Percentiles rank a stretch among this genome's conserved stretches.
phyloP scores from a whole-genome alignment of 2,329 filamentous ascomycete genomes.

The Clonostachys rhizophaga region DNA sequence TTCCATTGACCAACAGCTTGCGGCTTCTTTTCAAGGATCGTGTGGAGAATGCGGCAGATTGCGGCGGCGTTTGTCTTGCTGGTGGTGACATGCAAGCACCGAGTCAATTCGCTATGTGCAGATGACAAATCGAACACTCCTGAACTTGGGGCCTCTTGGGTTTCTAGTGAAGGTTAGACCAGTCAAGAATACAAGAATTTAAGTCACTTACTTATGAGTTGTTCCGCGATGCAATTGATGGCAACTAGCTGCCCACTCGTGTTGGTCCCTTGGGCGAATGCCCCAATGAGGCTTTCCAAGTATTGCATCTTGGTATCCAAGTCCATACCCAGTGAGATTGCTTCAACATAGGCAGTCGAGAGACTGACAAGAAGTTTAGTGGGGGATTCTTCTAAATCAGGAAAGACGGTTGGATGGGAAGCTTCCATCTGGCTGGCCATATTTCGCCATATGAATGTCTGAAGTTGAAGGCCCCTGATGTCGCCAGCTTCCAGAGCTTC shows the following conservation, averaged over 20 bases:
- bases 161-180: slow-evolving; percentile 7
- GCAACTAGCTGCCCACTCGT: slow-evolving; percentile 36
- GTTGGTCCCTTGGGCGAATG: slow-evolving; percentile 18
- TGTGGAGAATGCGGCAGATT: slow-evolving; percentile 32
- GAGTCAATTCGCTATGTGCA: slow-evolving; percentile 34
- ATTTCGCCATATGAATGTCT: slow-evolving; percentile 33
- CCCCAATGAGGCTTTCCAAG: slow-evolving; percentile 27
- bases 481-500: slow-evolving; percentile 25
- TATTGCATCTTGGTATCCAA: slow-evolving; percentile 26
- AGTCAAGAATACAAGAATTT: no score
- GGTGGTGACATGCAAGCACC: slow-evolving; percentile 18
- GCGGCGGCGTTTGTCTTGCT: slow-evolving; percentile 25
- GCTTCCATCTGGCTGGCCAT: slow-evolving; percentile 22
- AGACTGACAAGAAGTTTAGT: slow-evolving; percentile 19
- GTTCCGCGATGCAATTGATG: slow-evolving; percentile 32
- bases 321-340: slow-evolving; percentile 24
- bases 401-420: slow-evolving; percentile 24
- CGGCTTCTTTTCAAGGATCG: slow-evolving; percentile 44
- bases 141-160: slow-evolving; percentile 16
- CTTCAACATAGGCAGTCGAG: slow-evolving; percentile 20
- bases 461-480: slow-evolving; percentile 38
- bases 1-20: slow-evolving; percentile 53
- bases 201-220: slow-evolving; percentile 27
- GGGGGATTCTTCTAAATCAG: slow-evolving; percentile 17
- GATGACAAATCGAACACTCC: slow-evolving; percentile 29